A percentile compares a stretch with the other conserved stretches of the same genome.
Conservation (phyloP, 1,284 basidiomycete genomes). For the Austroboletus rostrupii region DNA sequence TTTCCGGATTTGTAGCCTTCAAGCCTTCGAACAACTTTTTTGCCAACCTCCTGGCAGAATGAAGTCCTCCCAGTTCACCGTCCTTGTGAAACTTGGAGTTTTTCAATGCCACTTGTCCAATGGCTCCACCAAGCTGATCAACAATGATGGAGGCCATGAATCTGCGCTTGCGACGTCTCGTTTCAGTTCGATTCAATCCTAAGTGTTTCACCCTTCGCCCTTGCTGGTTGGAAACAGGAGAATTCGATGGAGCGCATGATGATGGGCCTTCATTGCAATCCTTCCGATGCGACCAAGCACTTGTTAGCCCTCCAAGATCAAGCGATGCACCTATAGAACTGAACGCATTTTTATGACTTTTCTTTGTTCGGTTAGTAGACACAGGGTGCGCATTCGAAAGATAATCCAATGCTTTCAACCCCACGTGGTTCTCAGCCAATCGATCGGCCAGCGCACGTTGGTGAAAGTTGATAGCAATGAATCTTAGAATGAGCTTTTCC, state of each 20-base stretch:
- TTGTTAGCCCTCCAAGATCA: conserved; percentile 26
- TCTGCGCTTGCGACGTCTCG: conserved; percentile 44
- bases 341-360: conserved; percentile 31
- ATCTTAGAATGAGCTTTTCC: conserved; percentile 70
- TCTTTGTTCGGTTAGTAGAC: conserved; percentile 30
- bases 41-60: conserved; percentile 71
- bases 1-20: conserved; percentile 55
- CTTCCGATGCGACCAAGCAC: conserved; percentile 28
- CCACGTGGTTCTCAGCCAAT: conserved; percentile 63
- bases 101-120: conserved; percentile 70
- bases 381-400: conserved; percentile 60
- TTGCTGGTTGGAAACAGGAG: conserved; percentile 7
- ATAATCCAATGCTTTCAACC: conserved; percentile 63
- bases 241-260: conserved; percentile 5
- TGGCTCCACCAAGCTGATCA: conserved; percentile 65
- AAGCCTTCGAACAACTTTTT: conserved; percentile 70
- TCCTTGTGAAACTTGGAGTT: conserved; percentile 58
- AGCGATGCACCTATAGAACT: conserved; percentile 30
- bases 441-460: conserved; percentile 70
- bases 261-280: conserved; percentile 12
- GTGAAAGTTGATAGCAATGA: conserved; percentile 77
- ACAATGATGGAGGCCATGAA: conserved; percentile 63
- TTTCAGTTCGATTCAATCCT: conserved; percentile 28
- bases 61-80: conserved; percentile 52
- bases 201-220: conserved; percentile 22